Evolutionary conservation across 192 early-diverging fungal genomes (phyloP).

Genomic region (Kickxella alabastrina): DNA sequence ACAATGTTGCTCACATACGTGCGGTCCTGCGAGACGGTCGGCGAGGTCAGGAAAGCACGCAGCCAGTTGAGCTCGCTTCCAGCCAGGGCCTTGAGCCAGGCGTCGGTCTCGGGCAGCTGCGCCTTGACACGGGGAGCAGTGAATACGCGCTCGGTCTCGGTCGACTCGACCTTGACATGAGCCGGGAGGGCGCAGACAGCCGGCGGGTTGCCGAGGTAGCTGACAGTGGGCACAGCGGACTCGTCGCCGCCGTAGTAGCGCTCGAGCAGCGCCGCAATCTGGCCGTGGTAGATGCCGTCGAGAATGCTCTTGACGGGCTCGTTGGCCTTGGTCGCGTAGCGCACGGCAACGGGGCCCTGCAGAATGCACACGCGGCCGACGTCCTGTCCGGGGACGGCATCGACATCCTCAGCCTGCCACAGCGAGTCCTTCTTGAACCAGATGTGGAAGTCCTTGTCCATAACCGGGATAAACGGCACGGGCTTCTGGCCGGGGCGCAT

Average conservation of each 20-base stretch:
- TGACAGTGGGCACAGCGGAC: slow-evolving; percentile 65
- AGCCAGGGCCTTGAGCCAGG: slow-evolving; percentile 58
- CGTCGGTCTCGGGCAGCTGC: slow-evolving; percentile 13
- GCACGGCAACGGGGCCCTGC: slow-evolving; percentile 85
- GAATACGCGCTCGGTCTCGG: slow-evolving; percentile 17
- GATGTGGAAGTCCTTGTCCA: slow-evolving; percentile 92
- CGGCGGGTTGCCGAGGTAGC: slow-evolving; percentile 60
- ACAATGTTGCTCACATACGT: slow-evolving; percentile 63
- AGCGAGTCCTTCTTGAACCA: slow-evolving; percentile 99
- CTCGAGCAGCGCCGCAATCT: slow-evolving; percentile 71
- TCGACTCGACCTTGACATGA: slow-evolving; percentile 11
- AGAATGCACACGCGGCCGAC: slow-evolving; percentile 83
- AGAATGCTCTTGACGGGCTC: slow-evolving; percentile 90
- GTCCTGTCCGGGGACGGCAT: slow-evolving; percentile 86
- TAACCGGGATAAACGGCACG: slow-evolving; percentile 87
- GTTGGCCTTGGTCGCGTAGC: slow-evolving; percentile 73
- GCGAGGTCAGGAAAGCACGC: slow-evolving; percentile 73
- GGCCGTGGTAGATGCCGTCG: slow-evolving; percentile 77
- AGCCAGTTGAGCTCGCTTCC: slow-evolving; percentile 77
- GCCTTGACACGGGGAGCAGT: slow-evolving; percentile 12
- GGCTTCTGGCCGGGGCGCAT: slow-evolving; percentile 71
- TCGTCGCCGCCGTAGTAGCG: slow-evolving; percentile 70
- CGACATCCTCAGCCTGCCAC: slow-evolving; percentile 91
- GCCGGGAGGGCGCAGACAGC: slow-evolving; percentile 11
- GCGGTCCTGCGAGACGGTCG: slow-evolving; percentile 75